A percentile compares a stretch with the other conserved stretches of the same genome.
Evolutionary conservation across 495 filamentous ascomycete species (phyloP).

Genomic region (Lophium mytilinum): DNA sequence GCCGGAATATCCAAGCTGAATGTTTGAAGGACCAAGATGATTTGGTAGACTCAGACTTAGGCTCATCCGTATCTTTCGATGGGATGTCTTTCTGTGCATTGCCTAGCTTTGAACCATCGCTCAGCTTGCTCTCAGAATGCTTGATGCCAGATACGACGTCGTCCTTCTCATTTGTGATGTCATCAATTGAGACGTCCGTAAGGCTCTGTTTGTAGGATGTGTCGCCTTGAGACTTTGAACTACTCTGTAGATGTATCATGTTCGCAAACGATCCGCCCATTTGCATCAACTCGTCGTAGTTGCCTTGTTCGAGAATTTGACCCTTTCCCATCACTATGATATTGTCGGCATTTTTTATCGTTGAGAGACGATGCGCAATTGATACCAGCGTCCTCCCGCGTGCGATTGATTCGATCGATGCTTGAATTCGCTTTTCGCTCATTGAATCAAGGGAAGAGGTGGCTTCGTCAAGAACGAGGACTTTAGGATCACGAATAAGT

Average conservation of each 20-base stretch:
- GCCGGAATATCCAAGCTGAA: constrained; percentile 3
- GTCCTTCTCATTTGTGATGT: neutral
- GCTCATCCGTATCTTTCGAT: neutral
- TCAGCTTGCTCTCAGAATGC: neutral
- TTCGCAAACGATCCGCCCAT: constrained; percentile 40
- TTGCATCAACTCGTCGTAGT: constrained; percentile 38
- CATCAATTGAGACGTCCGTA: neutral
- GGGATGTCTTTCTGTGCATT: neutral
- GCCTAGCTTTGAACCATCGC: neutral
- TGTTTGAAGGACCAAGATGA: neutral
- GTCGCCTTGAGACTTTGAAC: neutral
- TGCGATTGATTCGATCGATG: constrained; percentile 10
- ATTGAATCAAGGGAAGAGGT: constrained; percentile 48
- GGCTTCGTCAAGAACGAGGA: constrained; percentile 41
- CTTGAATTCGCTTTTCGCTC: constrained; percentile 4
- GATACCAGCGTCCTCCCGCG: constrained; percentile 33
- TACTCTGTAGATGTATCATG: constrained; percentile 28
- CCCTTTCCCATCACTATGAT: constrained; percentile 48
- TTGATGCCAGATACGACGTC: too few species aligned
- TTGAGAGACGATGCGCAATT: constrained; percentile 53
- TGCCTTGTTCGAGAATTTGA: constrained; percentile 42
- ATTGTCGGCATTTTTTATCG: constrained; percentile 44
- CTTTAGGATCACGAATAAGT: constrained; percentile 12
- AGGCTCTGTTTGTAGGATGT: too few species aligned
- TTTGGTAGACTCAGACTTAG: neutral